Evolutionary conservation across 2,329 filamentous ascomycete species (phyloP), one percentile per base, ranked within the genome.

Genomic region (Thelonectria olida): DNA sequence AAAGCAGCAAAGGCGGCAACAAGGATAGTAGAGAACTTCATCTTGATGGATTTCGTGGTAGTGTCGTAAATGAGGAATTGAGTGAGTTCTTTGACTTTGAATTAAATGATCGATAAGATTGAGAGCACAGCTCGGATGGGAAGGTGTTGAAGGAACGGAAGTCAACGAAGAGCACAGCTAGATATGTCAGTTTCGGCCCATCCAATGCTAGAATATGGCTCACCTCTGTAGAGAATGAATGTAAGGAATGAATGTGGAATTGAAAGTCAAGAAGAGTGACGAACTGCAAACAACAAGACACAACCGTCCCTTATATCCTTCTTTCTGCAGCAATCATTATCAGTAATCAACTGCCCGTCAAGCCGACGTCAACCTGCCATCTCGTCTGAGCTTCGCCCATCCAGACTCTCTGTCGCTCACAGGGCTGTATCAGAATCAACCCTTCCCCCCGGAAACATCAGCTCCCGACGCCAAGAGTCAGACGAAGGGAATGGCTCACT

Each of bases 11-110:
- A 75, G 59, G 76, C 75, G 72, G 78, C 74, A 71, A 78, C 70
- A 73, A 85, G 61, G 74, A 85, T 69, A 64, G 76, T 77, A 52
- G 78, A 73, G 75, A 77, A 74, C 80, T 84, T 82, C 83, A 85
- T 85, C 67, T 79, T 84, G 79, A 73, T 57, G 65, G 68, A 54
- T 67, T 55, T 12, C 62, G 48, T 58, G 64, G 39, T 39, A 65
- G 62, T 58, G 66, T 45, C 8, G 22, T 31, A 12, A 12, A 12
- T 31, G 12, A 31, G 12, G 27, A 31, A 31, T 2, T 39, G 36
- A 17, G n/a, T 20, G 36, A 39, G 27, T 31, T 7, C 7, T 31
- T 31, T n/a, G n/a, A n/a, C n/a, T 54, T 41, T 9, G 28, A 53
- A 62, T 62, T 55, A 65, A 55, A 52, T 58, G 50, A 51, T 64